These are phyloP conservation scores for Aegilops tauschii DNA, from an alignment of 176 grass and related monocot genomes.

Conservation along the genomic window DNA sequence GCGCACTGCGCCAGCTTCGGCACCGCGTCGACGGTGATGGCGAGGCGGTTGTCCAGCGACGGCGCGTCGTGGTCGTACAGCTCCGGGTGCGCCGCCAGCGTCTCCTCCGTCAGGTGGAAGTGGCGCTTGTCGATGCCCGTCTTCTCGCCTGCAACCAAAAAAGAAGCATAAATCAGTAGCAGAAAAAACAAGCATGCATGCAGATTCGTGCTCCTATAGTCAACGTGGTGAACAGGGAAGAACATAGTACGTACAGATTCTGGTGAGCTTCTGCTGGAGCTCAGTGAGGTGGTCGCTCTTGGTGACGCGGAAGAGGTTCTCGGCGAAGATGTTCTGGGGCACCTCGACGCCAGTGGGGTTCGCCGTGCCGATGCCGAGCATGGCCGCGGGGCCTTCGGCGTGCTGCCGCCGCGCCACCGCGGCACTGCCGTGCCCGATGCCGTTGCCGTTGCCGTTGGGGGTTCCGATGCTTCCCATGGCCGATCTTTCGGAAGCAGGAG, in stretches of 20 bases:
- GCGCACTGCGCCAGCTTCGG: slow-evolving; percentile 43
- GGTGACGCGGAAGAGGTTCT: background rate
- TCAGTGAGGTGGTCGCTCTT: background rate
- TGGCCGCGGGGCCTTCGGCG: background rate
- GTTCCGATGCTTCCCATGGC: background rate
- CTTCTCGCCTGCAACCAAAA: slow-evolving; percentile 12
- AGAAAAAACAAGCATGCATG: no score
- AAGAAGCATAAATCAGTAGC: background rate
- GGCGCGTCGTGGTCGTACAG: slow-evolving; percentile 11
- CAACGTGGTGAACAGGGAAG: no score
- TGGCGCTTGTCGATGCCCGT: slow-evolving; percentile 42
- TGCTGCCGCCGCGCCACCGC: no score
- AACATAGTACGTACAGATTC: background rate
- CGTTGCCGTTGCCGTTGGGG: background rate
- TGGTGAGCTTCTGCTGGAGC: background rate
- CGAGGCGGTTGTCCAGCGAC: slow-evolving; percentile 39
- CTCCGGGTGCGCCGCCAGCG: slow-evolving; percentile 28
- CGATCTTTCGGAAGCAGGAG: background rate
- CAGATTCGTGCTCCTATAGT: no score
- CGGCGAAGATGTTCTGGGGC: background rate
- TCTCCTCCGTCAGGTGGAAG: slow-evolving; percentile 30
- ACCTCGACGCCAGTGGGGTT: background rate
- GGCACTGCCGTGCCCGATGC: no score
- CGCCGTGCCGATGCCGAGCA: background rate
- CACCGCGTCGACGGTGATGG: slow-evolving; percentile 27